These are phyloP conservation scores for Metschnikowia cubensis DNA, from an alignment of 805 yeast species.

Conservation along the genomic window DNA sequence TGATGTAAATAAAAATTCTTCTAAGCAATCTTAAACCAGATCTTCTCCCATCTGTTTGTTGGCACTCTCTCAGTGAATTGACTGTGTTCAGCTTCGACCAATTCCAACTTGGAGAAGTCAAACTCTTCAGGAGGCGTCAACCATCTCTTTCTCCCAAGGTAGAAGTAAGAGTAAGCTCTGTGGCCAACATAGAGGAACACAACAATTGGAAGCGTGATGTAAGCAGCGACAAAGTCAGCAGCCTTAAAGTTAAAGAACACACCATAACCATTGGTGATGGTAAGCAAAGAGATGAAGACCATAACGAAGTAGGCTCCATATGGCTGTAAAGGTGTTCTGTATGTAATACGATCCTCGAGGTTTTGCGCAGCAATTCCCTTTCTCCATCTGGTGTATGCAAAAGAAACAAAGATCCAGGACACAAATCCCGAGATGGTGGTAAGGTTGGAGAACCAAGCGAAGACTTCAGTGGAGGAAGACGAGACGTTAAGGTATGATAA, in stretches of 20 bases:
- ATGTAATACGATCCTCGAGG: constrained; percentile 54
- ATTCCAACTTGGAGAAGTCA: constrained; percentile 58
- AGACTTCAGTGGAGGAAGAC: constrained; percentile 48
- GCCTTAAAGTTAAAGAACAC: constrained; percentile 64
- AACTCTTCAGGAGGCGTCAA: constrained; percentile 52
- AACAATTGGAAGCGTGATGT: constrained; percentile 60
- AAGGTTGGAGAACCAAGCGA: constrained; percentile 63
- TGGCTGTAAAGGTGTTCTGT: constrained; percentile 53
- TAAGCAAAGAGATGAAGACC: constrained; percentile 45
- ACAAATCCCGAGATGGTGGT: constrained; percentile 64
- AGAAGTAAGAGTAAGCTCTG: constrained; percentile 38
- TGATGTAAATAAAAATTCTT: background rate
- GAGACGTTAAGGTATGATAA: constrained; percentile 55
- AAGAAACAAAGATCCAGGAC: constrained; percentile 54
- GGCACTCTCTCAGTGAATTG: constrained; percentile 35
- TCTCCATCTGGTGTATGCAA: constrained; percentile 59
- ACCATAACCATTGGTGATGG: constrained; percentile 70
- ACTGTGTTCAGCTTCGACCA: constrained; percentile 52
- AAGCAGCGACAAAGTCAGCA: constrained; percentile 69
- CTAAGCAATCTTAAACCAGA: constrained; percentile 45
- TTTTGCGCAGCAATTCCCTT: constrained; percentile 55
- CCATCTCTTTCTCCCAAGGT: constrained; percentile 31
- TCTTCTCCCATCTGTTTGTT: constrained; percentile 36
- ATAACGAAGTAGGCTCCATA: constrained; percentile 54
- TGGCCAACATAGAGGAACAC: constrained; percentile 55